Base-by-base conservation (phyloP, 2,329 filamentous ascomycete genomes). In the Lecanicillium sp. region DNA sequence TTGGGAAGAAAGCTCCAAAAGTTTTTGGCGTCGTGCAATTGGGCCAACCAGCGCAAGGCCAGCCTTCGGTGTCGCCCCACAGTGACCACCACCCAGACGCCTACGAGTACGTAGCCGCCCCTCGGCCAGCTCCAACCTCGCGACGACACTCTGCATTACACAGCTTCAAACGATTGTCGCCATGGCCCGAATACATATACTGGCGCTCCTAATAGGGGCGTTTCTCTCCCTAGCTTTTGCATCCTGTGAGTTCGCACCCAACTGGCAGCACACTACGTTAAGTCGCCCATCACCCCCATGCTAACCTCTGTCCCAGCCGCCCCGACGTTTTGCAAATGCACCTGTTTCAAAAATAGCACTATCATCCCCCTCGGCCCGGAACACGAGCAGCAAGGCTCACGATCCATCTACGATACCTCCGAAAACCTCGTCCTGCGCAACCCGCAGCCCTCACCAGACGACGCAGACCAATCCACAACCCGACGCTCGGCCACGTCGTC, bases 281-380 rank as follows among this genome's bases (percentile, higher is more conserved):
- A 39, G 19, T 14, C 22, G 29, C 29, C 28, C 33, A 17, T 6
- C 13, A 2, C n/a, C 22, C 8, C 29, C n/a, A 11, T 12, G 7
- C 10, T 35, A 5, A 4, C 33, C 25, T 22, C 14, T 9, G 5
- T 11, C 10, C 17, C 33, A 81, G 77, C 72, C 22, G 71, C 75
- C 31, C 77, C 75, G 14, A 75, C 73, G 2, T 82, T 81, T 56
- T 82, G 78, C 68, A 82, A 82, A 68, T 82, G 78, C 62, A 81
- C 76, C 49, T 82, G 78, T 63, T 79, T 79, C 64, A 76, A 74
- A 49, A 81, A 82, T 64, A 79, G 74, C 66, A 81, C 77, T 47
- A 79, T 82, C 51, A 79, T 82, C 53, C 68, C 72, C 12, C 68
- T 81, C 9, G 72, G 68, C n/a, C 68, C 71, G 4, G 59, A 66